phyloP scores from a whole-genome alignment of 2,329 filamentous ascomycete genomes.

The Dissoconium aciculare region DNA sequence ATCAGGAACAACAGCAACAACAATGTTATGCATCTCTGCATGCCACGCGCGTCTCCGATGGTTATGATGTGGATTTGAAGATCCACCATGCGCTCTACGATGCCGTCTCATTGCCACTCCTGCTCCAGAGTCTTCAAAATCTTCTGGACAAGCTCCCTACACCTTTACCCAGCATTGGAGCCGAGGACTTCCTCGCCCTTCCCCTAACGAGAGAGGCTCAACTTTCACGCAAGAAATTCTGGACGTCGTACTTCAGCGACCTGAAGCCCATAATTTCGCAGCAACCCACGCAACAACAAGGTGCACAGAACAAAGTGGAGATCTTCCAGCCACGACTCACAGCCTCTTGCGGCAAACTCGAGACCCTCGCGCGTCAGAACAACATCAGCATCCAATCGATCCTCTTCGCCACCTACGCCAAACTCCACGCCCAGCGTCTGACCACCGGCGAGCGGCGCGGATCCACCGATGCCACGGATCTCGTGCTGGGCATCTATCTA shows the following conservation, averaged over 20 bases:
- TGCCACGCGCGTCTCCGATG: slow-evolving; percentile 6
- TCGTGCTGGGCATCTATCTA: slow-evolving; percentile 67
- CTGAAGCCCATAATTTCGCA: slow-evolving; percentile 10
- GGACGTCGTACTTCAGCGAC: slow-evolving; percentile 33
- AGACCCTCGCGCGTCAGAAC: slow-evolving; percentile 29
- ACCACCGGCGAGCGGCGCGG: slow-evolving; percentile 7
- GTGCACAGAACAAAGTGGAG: slow-evolving; percentile 22
- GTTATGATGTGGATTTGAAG: slow-evolving; percentile 26
- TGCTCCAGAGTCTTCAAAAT: slow-evolving; percentile 37
- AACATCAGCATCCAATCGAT: slow-evolving; percentile 58
- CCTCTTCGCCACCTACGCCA: slow-evolving; percentile 58
- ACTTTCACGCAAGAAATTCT: slow-evolving; percentile 31
- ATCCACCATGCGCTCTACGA: slow-evolving; percentile 87
- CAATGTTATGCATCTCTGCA: no score
- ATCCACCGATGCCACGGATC: slow-evolving; percentile 20
- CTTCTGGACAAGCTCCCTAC: slow-evolving; percentile 24
- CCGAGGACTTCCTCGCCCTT: slow-evolving; percentile 30
- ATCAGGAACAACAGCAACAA: neutral
- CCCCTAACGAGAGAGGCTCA: slow-evolving; percentile 8
- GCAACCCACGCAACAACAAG: slow-evolving; percentile 8
- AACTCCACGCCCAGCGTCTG: slow-evolving; percentile 27
- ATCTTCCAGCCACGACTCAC: slow-evolving; percentile 38
- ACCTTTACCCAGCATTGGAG: slow-evolving; percentile 11
- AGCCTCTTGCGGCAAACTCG: slow-evolving; percentile 27
- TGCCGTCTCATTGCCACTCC: slow-evolving; percentile 55